Evolutionary conservation across 2,329 filamentous ascomycete genomes (phyloP), one percentile per base, ranked within the genome.

Genomic region (Xylariaceae sp.): DNA sequence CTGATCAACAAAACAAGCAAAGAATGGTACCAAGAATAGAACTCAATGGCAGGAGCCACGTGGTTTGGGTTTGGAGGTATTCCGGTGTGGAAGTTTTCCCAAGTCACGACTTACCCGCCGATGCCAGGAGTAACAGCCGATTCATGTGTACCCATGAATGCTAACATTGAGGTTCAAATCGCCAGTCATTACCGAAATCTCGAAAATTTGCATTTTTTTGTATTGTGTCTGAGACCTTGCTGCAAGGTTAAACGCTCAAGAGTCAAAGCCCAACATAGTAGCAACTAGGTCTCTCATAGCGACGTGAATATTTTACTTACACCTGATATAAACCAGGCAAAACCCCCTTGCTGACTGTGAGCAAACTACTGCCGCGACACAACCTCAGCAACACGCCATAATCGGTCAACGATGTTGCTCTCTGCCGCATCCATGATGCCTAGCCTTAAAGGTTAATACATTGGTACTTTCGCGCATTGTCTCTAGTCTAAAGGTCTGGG

Each of bases 201-300:
- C n/a, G n/a, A n/a, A n/a, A n/a, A n/a, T n/a, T n/a, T n/a, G n/a
- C n/a, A n/a, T n/a, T n/a, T n/a, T n/a, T n/a, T n/a, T n/a, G n/a
- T 26, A 19, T 21, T 36, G 5, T 47, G 46, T 26, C 22, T 6
- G 29, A 26, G 21, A 29, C 37, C 2, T n/a, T 18, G 8, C 37
- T 47, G 50, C 45, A 50, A 41, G 48, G 40, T 37, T 10, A 36
- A n/a, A 10, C 41, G 15, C 15, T 19, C 37, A 4, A 26, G 42
- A 51, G 49, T 42, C 36, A 26, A 44, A 51, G 49, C 44, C 36
- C 40, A 18, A 22, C 32, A 56, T 41, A 42, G 32, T 45, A 60
- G 58, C 54, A 61, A 60, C 55, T 40, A 58, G 59, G 62, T 62
- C 61, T 63, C 57, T 58, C 43, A 46, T 61, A 58, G 36, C 12